Percentiles rank a stretch among this genome's conserved stretches.
Evolutionary conservation across 1,284 basidiomycete genomes (phyloP).

Genomic region (Violaceomyces palustris): DNA sequence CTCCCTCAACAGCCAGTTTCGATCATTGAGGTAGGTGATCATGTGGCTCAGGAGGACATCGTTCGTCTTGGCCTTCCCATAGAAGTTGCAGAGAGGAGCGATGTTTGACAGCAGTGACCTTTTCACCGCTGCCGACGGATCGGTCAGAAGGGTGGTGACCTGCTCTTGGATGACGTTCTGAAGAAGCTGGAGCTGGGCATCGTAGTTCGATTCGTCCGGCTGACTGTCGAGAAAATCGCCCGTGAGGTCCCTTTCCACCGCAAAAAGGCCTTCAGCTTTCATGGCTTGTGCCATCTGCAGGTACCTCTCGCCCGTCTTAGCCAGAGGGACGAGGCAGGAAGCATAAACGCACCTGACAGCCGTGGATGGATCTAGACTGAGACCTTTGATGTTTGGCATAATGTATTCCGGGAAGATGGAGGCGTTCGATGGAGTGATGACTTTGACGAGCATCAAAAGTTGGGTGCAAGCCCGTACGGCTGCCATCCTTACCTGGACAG

Average conservation of each 20-base stretch:
- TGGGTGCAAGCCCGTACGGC: constrained; percentile 77
- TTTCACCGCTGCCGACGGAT: constrained; percentile 59
- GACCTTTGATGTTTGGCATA: constrained; percentile 77
- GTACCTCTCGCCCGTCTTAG: constrained; percentile 76
- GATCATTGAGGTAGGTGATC: constrained; percentile 97
- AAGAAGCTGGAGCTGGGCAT: constrained; percentile 65
- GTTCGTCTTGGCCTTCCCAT: constrained; percentile 86
- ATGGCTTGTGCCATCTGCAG: constrained; percentile 88
- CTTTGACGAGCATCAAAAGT: constrained; percentile 73
- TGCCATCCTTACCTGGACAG: constrained; percentile 64
- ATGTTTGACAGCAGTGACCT: constrained; percentile 66
- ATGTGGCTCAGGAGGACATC: constrained; percentile 93
- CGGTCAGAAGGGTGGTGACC: constrained; percentile 65
- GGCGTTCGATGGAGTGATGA: constrained; percentile 83
- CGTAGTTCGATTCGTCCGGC: constrained; percentile 31
- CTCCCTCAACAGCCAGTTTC: constrained; percentile 76
- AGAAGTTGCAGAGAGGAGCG: constrained; percentile 81
- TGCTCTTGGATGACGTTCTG: constrained; percentile 82
- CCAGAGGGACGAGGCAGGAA: constrained; percentile 75
- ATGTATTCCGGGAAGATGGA: constrained; percentile 88
- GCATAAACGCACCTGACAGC: constrained; percentile 87
- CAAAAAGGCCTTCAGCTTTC: constrained; percentile 72
- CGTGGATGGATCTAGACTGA: constrained; percentile 76
- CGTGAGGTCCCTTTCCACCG: constrained; percentile 66
- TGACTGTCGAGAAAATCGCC: constrained; percentile 54